Evolutionary conservation across 306 rosid genomes (phyloP), one percentile per base, ranked within the genome.

Genomic region (Quercus aquifolioides): DNA sequence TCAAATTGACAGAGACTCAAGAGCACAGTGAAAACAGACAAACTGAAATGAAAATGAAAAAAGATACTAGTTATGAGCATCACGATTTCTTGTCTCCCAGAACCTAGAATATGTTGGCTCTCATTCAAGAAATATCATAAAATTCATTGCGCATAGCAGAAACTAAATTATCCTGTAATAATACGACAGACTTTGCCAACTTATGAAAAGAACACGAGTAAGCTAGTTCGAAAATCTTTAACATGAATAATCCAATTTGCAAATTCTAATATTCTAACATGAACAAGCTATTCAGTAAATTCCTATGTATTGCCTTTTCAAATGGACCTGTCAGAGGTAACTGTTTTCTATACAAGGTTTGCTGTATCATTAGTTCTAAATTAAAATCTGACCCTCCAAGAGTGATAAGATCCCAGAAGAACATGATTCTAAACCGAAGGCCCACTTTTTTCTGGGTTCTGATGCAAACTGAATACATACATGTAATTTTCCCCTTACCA

Each of bases 311-410:
- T 57, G 41, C 74, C 67, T 49, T 33, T 43, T 51, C 60, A 43
- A 83, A 82, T 72, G 65, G 78, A 59, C 71, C 90, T 83, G 78
- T 80, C 51, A 60, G 67, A 65, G 51, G 57, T 72, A 55, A 52
- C 83, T 77, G 77, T 82, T 76, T 73, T 80, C 84, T 88, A 87
- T 88, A 88, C 89, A 85, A 62, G 80, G 83, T 55, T 75, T 41
- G 79, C 62, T 35, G 54, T 35, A 35, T 68, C 72, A 60, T 68
- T 68, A 68, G 38, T 20, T 35, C 4, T 68, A 19, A 18, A 33
- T 68, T 60, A 75, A 58, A 58, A 58, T 75, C 78, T 75, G 13
- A 74, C 77, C 77, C 33, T 67, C 49, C 75, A 74, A 35, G 14
- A 68, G n/a, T 31, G 72, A 19, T 33, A 59, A 20, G 65, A 60